A percentile compares a stretch with the other conserved stretches of the same genome.
These are phyloP conservation scores for Spizellomyces sp. DNA, from an alignment of 192 early-diverging fungal species.

Conservation along the genomic window DNA sequence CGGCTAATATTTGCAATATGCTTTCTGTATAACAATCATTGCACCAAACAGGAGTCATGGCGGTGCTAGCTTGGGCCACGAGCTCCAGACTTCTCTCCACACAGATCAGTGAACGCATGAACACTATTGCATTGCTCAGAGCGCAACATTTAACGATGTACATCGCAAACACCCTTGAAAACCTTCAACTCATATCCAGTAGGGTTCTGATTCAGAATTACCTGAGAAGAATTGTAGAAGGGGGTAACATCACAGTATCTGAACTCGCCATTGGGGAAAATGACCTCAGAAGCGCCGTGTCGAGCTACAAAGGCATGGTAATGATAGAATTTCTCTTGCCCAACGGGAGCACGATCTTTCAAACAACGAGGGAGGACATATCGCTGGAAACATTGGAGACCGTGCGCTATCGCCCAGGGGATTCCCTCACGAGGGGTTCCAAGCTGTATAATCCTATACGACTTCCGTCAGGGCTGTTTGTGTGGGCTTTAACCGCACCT, in stretches of 20 bases:
- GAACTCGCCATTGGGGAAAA: neutral
- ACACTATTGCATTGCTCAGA: constrained; percentile 14
- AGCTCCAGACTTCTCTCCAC: constrained; percentile 1
- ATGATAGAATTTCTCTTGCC: neutral
- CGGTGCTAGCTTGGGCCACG: constrained; percentile 6
- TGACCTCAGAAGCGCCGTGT: constrained; percentile 10
- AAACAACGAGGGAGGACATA: neutral
- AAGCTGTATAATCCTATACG: neutral
- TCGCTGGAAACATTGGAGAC: neutral
- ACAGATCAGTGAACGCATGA: constrained; percentile 8
- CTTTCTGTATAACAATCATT: neutral
- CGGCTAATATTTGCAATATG: neutral
- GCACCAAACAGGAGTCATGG: neutral
- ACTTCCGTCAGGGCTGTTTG: neutral
- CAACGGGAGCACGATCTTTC: neutral
- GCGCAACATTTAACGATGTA: neutral
- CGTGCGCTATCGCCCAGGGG: too few relatives aligned
- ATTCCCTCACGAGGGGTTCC: neutral
- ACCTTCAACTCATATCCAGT: constrained; percentile 11
- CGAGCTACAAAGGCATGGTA: neutral
- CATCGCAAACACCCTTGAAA: neutral
- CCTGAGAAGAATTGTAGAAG: neutral
- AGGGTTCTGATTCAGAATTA: constrained; percentile 17
- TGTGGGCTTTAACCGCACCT: neutral
- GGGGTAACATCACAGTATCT: neutral